Evolutionary conservation across 495 filamentous ascomycete genomes (phyloP), one percentile per base, ranked within the genome.

Genomic region (Penicillium paxilli): DNA sequence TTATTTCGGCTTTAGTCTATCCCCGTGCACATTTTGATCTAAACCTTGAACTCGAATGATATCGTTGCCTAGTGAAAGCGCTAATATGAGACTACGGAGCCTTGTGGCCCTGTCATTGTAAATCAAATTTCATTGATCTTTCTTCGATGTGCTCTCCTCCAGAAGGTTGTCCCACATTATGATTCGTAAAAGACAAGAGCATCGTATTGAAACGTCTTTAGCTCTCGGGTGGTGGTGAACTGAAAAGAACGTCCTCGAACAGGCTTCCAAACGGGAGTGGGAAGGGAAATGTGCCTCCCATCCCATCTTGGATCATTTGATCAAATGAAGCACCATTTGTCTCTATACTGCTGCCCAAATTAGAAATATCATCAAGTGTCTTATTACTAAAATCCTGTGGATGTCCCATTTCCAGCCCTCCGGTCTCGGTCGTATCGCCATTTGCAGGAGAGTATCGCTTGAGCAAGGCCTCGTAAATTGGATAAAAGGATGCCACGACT

Each of bases 401-500:
- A 32, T 32, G 30, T 14, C 11, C 30, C 30, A 9, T 32, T 32
- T 32, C 10, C 11, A 14, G n/a, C 1, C 0, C 30, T 4, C 11
- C 11, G 1, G 30, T 2, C 5, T 4, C 11, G 10, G 30, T 12
- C 30, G 11, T 38, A 2, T 38, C n/a, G 16, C 16, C 40, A 42
- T 42, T 11, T 11, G 40, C 17, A 42, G 40, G 19, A 24, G 40
- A 22, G 10, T 23, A 55, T 33, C 23, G 52, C 1, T 50, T 56
- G 9, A 56, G 47, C 5, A 51, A 22, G 6, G 53, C 37, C 10
- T 56, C 53, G 25, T 50, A 56, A 9, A 56, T 56, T 4, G 53
- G 53, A 21, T 37, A 44, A 17, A 41, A 56, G 21, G 53, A 38
- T 4, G 53, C 47, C 17, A 56, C 30, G 5, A 56, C 40, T 4